phyloP scores from a whole-genome alignment of 2,329 filamentous ascomycete species.

The Neurospora sp. region DNA sequence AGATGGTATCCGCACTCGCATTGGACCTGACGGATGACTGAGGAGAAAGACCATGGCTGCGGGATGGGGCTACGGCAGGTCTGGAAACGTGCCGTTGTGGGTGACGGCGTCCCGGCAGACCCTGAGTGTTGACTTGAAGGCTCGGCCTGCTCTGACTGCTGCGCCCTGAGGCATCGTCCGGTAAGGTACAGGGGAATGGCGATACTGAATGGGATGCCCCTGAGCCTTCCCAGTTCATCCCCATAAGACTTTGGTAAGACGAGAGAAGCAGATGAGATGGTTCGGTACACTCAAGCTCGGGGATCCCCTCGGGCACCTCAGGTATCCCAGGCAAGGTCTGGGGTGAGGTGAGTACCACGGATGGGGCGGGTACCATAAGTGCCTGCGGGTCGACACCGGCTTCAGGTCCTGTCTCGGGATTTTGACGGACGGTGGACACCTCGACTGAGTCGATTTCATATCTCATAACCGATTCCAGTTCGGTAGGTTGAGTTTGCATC shows the following conservation, averaged over 20 bases:
- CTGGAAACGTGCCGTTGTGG: constrained; percentile 17
- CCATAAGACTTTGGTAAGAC: not conserved
- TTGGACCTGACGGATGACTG: constrained; percentile 40
- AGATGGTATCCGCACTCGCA: constrained; percentile 25
- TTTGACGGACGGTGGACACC: constrained; percentile 16
- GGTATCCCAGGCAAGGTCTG: not conserved
- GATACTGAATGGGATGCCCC: not conserved
- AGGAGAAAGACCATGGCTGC: constrained; percentile 34
- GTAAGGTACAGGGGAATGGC: not conserved
- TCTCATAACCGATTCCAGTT: constrained; percentile 40
- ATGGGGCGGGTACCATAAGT: constrained; percentile 13
- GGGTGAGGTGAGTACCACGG: not conserved
- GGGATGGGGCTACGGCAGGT: constrained; percentile 13
- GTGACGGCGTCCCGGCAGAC: constrained; percentile 23
- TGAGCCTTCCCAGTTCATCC: not conserved
- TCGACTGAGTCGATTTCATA: constrained; percentile 42
- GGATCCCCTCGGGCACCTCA: not conserved
- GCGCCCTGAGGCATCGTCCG: not conserved
- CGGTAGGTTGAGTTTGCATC: constrained; percentile 21
- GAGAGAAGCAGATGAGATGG: not conserved
- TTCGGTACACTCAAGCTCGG: constrained; percentile 23
- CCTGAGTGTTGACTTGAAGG: constrained; percentile 30
- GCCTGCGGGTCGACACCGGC: constrained; percentile 23
- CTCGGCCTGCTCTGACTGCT: constrained; percentile 18
- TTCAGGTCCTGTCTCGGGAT: constrained; percentile 5